These are phyloP conservation scores for Penicillium salamii DNA, from an alignment of 495 filamentous ascomycete genomes.

Conservation along the genomic window DNA sequence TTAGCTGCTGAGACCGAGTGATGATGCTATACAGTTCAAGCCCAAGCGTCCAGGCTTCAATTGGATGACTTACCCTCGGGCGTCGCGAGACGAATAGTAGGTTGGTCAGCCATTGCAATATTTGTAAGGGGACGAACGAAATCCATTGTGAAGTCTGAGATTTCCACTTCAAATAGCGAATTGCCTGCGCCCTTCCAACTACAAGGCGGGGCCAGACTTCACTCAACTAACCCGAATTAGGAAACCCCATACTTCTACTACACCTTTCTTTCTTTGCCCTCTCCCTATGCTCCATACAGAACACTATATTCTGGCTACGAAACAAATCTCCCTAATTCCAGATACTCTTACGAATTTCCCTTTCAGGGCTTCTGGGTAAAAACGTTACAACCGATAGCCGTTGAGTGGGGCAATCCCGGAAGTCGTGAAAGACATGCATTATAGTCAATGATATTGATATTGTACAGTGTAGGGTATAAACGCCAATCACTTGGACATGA, in stretches of 20 bases:
- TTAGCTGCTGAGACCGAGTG: conserved; percentile 4
- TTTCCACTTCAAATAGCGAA: background rate
- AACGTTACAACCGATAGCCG: too few species aligned
- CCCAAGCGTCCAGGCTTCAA: background rate
- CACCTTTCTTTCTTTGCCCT: too few species aligned
- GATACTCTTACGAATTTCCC: too few species aligned
- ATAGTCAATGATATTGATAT: conserved; percentile 4
- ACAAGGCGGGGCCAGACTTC: background rate
- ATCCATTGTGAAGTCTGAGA: background rate
- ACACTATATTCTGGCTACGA: too few species aligned
- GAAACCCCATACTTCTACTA: too few species aligned
- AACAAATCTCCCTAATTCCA: too few species aligned
- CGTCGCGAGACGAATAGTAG: conserved; percentile 49
- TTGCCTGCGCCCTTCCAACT: background rate
- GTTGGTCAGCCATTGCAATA: conserved; percentile 39
- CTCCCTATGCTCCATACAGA: too few species aligned
- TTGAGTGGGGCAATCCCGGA: too few species aligned
- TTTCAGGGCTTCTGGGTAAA: too few species aligned
- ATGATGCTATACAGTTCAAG: background rate
- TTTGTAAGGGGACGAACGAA: background rate
- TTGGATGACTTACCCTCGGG: conserved; percentile 32
- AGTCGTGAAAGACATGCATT: background rate
- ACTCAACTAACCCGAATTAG: background rate
- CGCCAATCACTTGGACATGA: conserved; percentile 47
- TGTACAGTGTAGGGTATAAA: conserved; percentile 15